These are phyloP conservation scores for Flaveria bidentis DNA, from an alignment of 129 eudicot genomes.

Conservation along the genomic window DNA sequence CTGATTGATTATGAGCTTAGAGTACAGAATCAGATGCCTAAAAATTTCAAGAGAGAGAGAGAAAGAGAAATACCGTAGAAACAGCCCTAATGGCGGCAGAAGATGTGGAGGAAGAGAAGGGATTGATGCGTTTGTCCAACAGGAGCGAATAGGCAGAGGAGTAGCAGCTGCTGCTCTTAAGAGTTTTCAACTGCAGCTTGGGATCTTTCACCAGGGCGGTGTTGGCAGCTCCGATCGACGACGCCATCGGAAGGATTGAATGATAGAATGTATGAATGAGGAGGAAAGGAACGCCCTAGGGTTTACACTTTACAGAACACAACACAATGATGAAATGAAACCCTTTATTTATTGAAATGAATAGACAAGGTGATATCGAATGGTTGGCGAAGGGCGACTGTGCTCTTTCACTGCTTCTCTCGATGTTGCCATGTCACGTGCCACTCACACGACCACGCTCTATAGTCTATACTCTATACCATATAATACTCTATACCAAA, in stretches of 20 bases:
- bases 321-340: too few relatives aligned
- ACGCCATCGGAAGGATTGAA: slow-evolving; percentile 38
- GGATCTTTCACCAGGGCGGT: slow-evolving; percentile 46
- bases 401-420: neutral
- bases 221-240: slow-evolving; percentile 56
- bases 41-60: neutral
- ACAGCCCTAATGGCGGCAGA: slow-evolving; percentile 66
- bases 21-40: neutral
- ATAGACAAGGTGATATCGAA: slow-evolving; percentile 21
- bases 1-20: neutral
- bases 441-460: slow-evolving; percentile 25
- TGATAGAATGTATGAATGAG: neutral
- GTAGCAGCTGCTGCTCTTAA: slow-evolving; percentile 18
- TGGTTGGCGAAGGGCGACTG: slow-evolving; percentile 22
- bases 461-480: too few relatives aligned
- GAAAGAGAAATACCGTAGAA: slow-evolving; percentile 50
- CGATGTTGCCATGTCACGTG: slow-evolving; percentile 33
- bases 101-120: slow-evolving; percentile 27
- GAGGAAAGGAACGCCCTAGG: neutral
- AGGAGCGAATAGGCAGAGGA: slow-evolving; percentile 48
- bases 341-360: neutral
- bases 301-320: slow-evolving; percentile 19
- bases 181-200: slow-evolving; percentile 33
- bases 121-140: slow-evolving; percentile 38
- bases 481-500: too few relatives aligned